Evolutionary conservation across 2,329 filamentous ascomycete genomes (phyloP).

Genomic region (Alternaria arbusti): DNA sequence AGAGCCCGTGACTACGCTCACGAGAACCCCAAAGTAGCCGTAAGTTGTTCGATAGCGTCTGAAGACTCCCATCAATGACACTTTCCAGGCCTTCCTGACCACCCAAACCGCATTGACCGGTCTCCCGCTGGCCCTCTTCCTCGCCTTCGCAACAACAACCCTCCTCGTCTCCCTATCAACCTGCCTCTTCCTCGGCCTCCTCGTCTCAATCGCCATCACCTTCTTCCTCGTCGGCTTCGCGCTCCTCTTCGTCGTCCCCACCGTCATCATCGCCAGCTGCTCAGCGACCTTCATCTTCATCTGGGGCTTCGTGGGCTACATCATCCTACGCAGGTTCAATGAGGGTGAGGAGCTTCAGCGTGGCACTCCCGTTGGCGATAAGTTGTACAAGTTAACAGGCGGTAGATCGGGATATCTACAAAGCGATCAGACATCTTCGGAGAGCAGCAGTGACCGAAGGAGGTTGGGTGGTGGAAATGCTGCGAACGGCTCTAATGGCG

Average conservation of each 20-base stretch:
- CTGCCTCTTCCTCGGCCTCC: slow-evolving; percentile 61
- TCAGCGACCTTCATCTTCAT: slow-evolving; percentile 69
- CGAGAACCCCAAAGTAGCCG: slow-evolving; percentile 72
- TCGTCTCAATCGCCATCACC: slow-evolving; percentile 64
- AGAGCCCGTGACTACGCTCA: slow-evolving; percentile 63
- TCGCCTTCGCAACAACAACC: slow-evolving; percentile 68
- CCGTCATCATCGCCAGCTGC: slow-evolving; percentile 69
- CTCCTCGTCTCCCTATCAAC: slow-evolving; percentile 67
- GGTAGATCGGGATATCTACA: slow-evolving; percentile 24
- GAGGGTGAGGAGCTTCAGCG: slow-evolving; percentile 28
- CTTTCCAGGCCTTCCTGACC: slow-evolving; percentile 68
- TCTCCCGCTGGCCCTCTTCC: slow-evolving; percentile 72
- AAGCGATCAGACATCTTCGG: neutral
- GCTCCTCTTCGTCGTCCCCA: slow-evolving; percentile 70
- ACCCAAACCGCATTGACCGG: slow-evolving; percentile 70
- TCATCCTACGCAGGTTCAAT: slow-evolving; percentile 46
- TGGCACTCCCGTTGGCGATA: slow-evolving; percentile 26
- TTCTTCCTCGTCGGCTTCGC: slow-evolving; percentile 72
- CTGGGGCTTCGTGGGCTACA: slow-evolving; percentile 64
- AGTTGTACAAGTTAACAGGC: slow-evolving; percentile 24
- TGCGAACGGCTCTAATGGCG: neutral
- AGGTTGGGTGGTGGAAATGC: neutral
- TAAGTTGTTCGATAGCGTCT: slow-evolving; percentile 49
- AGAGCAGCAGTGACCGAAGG: neutral
- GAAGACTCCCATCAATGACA: neutral